phyloP scores from a whole-genome alignment of 225 moss, liverwort and hornwort genomes.

The Thuidium tamariscinum region DNA sequence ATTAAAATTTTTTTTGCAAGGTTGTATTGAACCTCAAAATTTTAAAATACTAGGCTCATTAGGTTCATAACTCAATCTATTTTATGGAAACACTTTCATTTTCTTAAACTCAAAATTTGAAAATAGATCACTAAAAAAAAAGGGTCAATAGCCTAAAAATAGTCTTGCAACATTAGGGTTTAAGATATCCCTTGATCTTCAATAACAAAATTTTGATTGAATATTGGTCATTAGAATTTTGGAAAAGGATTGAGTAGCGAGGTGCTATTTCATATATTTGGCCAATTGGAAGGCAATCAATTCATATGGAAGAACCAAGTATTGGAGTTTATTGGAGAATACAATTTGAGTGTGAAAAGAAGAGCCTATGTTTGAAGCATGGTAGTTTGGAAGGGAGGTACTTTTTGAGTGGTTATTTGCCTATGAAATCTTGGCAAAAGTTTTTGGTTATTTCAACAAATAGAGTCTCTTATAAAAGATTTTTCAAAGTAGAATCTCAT shows the following conservation, averaged over 20 bases:
- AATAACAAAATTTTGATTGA: not conserved
- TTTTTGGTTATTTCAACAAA: not conserved
- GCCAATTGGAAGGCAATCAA: not conserved
- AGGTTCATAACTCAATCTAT: no score
- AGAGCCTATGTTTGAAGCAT: not conserved
- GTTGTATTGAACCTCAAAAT: no score
- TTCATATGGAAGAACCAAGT: not conserved
- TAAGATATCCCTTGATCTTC: fast-evolving
- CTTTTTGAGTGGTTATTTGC: not conserved
- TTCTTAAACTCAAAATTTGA: no score
- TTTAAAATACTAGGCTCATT: no score
- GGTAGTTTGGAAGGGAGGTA: not conserved
- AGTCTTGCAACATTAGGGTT: no score
- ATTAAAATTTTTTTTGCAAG: no score
- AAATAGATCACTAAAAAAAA: no score
- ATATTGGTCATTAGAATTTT: not conserved
- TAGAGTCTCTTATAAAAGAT: not conserved
- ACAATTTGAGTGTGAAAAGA: fast-evolving
- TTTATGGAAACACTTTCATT: no score
- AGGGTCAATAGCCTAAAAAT: fast-evolving
- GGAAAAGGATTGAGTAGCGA: not conserved
- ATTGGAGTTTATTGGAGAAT: not conserved
- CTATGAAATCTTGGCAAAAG: not conserved
- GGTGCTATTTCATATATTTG: not conserved
- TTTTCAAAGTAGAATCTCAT: not conserved